Evolutionary conservation across 164 flowering plant genomes (phyloP), one percentile per base, ranked within the genome.

Genomic region (Aristolochia californica): DNA sequence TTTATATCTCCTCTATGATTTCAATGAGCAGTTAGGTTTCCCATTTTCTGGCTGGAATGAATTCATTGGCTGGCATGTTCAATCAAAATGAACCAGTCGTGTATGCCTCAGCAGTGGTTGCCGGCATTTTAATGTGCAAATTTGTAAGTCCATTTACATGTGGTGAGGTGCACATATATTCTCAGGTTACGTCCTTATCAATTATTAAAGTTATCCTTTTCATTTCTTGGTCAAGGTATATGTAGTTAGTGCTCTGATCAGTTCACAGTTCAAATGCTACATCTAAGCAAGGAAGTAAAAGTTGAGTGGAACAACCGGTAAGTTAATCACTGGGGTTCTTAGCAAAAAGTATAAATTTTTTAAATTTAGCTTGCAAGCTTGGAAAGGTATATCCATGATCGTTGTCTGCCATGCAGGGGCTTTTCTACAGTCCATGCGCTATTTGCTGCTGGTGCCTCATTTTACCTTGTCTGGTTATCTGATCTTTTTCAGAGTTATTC

Each of bases 251-350:
- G 83, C 71, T 54, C 45, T 64, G 40, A 47, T 75, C 48, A 84
- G 90, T 61, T 44, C 57, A 15, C 57, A 62, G 52, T 75, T 76
- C 68, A 74, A 72, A 65, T 75, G 65, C 34, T 81, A 80, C 64
- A 57, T 24, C 77, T 81, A 23, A 65, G 65, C 56, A 58, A 45
- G 23, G 62, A 59, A 17, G 24, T 69, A 23, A 80, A 63, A 69
- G 53, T 84, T 61, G 86, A 84, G 69, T 84, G 90, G 90, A 84
- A 80, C 52, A 81, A 84, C 62, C 34, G 90, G 90, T 80, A 61
- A 58, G 49, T 21, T 40, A 27, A 65, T 44, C 45, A 61, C 56
- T 25, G 20, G 10, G 22, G 7, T 22, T 48, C 1, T n/a, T 48
- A 48, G 51, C 51, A 18, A 14, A 44, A 44, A 16, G 51, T 16